Percentiles rank a stretch among this genome's conserved stretches.
Conservation (phyloP, 2,329 filamentous ascomycete genomes). For the Cladosporium sp. region DNA sequence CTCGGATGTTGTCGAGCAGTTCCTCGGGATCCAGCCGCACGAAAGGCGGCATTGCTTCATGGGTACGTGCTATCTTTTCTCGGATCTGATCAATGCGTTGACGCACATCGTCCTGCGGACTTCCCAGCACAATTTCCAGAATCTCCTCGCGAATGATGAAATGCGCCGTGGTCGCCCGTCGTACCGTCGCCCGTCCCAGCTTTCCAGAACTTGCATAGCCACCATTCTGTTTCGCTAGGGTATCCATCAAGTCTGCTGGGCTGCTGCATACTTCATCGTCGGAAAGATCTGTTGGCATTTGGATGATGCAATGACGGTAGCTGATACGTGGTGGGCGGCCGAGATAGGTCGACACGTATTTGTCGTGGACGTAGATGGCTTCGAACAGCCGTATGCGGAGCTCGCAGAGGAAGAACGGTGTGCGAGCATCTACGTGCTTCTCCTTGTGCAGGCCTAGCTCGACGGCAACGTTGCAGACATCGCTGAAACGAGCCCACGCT, state of each 20-base stretch:
- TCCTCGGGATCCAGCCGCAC: slow-evolving; percentile 28
- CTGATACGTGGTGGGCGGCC: slow-evolving; percentile 48
- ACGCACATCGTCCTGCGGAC: slow-evolving; percentile 34
- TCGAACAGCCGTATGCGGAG: slow-evolving; percentile 31
- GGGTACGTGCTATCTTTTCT: slow-evolving; percentile 37
- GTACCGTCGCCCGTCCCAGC: slow-evolving; percentile 43
- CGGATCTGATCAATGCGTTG: slow-evolving; percentile 35
- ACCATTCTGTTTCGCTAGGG: slow-evolving; percentile 41
- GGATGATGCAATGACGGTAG: slow-evolving; percentile 51
- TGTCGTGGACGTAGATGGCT: slow-evolving; percentile 28
- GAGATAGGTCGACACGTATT: slow-evolving; percentile 29
- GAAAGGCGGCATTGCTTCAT: slow-evolving; percentile 29
- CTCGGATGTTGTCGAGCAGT: slow-evolving; percentile 14
- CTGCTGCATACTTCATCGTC: slow-evolving; percentile 48
- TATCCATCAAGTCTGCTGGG: slow-evolving; percentile 37
- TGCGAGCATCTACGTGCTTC: slow-evolving; percentile 26
- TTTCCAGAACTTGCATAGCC: slow-evolving; percentile 51
- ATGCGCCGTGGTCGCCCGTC: slow-evolving; percentile 45
- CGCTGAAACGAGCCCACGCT: slow-evolving; percentile 31
- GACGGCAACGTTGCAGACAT: slow-evolving; percentile 31
- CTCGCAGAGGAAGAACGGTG: slow-evolving; percentile 31
- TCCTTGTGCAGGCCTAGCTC: slow-evolving; percentile 33
- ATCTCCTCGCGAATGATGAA: slow-evolving; percentile 55
- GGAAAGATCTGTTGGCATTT: slow-evolving; percentile 51
- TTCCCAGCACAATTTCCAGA: slow-evolving; percentile 52